phyloP scores from a whole-genome alignment of 2,329 filamentous ascomycete species.

The Lasiodiplodia sp. region DNA sequence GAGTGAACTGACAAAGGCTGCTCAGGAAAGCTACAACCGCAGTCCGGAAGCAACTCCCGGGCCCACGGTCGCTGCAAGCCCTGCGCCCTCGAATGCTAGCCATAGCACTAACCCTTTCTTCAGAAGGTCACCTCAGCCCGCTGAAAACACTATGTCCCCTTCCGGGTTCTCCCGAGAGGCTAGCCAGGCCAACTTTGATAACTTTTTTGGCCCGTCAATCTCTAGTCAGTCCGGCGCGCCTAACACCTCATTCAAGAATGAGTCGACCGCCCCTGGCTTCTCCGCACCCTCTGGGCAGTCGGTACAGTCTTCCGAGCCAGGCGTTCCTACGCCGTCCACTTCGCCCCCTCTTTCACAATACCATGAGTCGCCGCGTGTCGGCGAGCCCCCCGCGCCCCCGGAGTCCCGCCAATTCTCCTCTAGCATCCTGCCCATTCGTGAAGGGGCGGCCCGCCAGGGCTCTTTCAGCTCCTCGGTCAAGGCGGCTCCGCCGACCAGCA shows the following conservation, averaged over 20 bases:
- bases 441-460: slow-evolving; percentile 63
- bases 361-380: slow-evolving; percentile 62
- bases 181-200: slow-evolving; percentile 69
- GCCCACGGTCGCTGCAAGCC: slow-evolving; percentile 65
- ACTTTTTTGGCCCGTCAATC: slow-evolving; percentile 80
- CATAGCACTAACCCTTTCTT: slow-evolving; percentile 94
- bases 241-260: slow-evolving; percentile 68
- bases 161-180: slow-evolving; percentile 55
- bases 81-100: slow-evolving; percentile 68
- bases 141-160: slow-evolving; percentile 59
- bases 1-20: slow-evolving; percentile 70
- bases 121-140: slow-evolving; percentile 64
- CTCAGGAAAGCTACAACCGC: slow-evolving; percentile 57
- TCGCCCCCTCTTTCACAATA: slow-evolving; percentile 66
- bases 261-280: slow-evolving; percentile 50
- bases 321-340: slow-evolving; percentile 66
- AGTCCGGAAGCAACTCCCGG: slow-evolving; percentile 45
- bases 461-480: slow-evolving; percentile 80
- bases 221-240: slow-evolving; percentile 52
- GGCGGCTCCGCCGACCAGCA: slow-evolving; percentile 74
- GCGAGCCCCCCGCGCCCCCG: slow-evolving; percentile 69
- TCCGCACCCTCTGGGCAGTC: slow-evolving; percentile 52
- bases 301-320: slow-evolving; percentile 56
- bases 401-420: slow-evolving; percentile 81
- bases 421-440: slow-evolving; percentile 74